Base-by-base conservation (phyloP, 768 basidiomycete genomes). In the Dentipellis sp. region DNA sequence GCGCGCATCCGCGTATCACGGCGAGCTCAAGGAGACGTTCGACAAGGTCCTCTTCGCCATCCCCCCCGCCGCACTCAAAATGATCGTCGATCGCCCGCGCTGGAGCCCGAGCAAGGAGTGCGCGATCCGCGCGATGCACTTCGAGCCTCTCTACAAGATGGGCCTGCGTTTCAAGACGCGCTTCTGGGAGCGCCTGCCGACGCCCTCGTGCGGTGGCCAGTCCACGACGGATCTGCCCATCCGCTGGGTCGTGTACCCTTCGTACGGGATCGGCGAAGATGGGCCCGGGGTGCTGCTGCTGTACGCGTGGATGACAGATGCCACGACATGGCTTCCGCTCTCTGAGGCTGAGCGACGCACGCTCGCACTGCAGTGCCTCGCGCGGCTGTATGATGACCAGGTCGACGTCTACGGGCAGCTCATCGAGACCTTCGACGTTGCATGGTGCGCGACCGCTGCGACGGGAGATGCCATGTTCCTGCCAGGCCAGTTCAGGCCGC, bases 381-480 rank as follows among this genome's bases (percentile, higher is more conserved):
- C 59, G 10, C 56, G 60, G 42, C 23, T 67, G 4, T 65, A 63
- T 53, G 58, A 58, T 17, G 42, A 19, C 16, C 29, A 29, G 59
- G 62, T 22, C 53, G 39, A 54, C 17, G 38, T 52, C 7, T 37
- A 17, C 37, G 51, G 37, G 1, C n/a, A 37, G 11, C 21, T 56
- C 39, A 34, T 56, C 14, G 60, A 60, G 39, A 47, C 63, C 3
- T 58, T 59, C 10, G 66, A 65, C 37, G 58, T 62, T 14, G 59
- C 48, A 36, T 68, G 66, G 67, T 64, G 65, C 4, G 56, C 59
- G 23, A 55, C 58, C 19, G 60, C 55, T 39, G 59, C 63, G 5
- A 64, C 65, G 17, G 67, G 66, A n/a, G 66, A 65, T 29, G 67
- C 66, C n/a, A 68, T 66, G 65, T 67, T 66, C 56, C 56, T 68